Evolutionary conservation across 2,329 filamentous ascomycete species (phyloP).

Genomic region (Anthostomella pinea): DNA sequence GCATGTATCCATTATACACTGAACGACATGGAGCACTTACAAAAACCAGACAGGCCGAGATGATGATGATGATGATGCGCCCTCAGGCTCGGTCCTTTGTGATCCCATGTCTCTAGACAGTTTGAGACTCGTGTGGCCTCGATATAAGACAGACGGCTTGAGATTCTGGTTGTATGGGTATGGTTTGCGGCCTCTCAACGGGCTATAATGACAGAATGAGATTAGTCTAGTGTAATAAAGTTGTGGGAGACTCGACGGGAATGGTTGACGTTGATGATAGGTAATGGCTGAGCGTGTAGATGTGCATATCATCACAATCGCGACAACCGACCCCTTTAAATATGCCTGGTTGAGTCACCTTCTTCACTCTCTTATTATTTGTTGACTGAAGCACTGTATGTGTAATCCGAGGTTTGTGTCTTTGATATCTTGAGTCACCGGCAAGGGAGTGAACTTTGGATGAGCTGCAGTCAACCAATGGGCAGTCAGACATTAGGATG

Average conservation of each 20-base stretch:
- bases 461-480: constrained; percentile 1
- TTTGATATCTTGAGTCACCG: constrained; percentile 18
- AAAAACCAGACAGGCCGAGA: constrained; percentile 42
- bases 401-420: too few relatives aligned
- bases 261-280: too few relatives aligned
- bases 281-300: too few relatives aligned
- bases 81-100: constrained; percentile 21
- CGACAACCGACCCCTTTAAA: too few relatives aligned
- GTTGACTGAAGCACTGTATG: neutral
- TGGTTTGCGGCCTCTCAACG: too few relatives aligned
- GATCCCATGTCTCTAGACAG: constrained; percentile 24
- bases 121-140: too few relatives aligned
- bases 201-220: too few relatives aligned
- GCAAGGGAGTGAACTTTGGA: constrained; percentile 3
- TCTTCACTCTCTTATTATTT: neutral
- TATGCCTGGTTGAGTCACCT: neutral
- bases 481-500: neutral
- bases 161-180: constrained; percentile 2
- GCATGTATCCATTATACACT: neutral
- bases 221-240: too few relatives aligned
- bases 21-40: constrained; percentile 28
- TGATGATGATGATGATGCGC: constrained; percentile 15
- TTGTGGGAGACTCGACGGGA: neutral
- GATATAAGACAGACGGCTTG: neutral
- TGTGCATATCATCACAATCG: too few relatives aligned